Base-by-base conservation (phyloP, 2,329 filamentous ascomycete species). In the Rhynchosporium agropyri region DNA sequence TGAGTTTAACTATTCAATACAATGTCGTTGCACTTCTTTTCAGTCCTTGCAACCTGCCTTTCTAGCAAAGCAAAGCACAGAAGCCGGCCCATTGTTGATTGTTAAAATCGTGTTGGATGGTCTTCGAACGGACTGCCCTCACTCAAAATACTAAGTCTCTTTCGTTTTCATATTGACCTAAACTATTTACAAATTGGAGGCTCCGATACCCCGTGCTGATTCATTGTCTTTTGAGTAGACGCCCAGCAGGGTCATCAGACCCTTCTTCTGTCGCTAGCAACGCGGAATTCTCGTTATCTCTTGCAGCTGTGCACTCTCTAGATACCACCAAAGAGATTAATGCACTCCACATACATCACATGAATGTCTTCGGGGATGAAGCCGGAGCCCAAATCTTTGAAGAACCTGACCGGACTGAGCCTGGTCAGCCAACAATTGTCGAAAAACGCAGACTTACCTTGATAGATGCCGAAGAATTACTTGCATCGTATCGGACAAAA, bases 261-360 rank as follows among this genome's bases (percentile, higher is more conserved):
- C 62, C 64, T 56, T 13, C 51, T 60, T 10, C 53, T 40, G 15
- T 12, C 26, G 28, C 10, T 10, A 58, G 55, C 9, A 59, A 64
- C 5, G 58, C 53, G 3, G 68, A 69, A 13, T 72, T 73, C 53
- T 66, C 68, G n/a, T 58, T 74, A 13, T 59, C 69, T 46, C 68
- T 74, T 5, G 68, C 71, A 1, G 51, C 66, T 5, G 59, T 70
- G 2, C 26, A 59, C 9, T 50, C 62, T 28, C 70, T 65, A 26
- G 68, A 72, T 62, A 58, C 63, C 29, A 45, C 33, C 4, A 61
- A 70, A 54, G 67, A 69, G 43, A 36, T 71, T 0, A 63, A 61
- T 40, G 60, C 55, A 26, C 58, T 73, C 2, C 61, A 71, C 13
- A n/a, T 62, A 2, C 69, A 68, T 55, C 71, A 72, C 45, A 65